Evolutionary conservation across 2,329 filamentous ascomycete species (phyloP).

Genomic region (Colletotrichum caudatum): DNA sequence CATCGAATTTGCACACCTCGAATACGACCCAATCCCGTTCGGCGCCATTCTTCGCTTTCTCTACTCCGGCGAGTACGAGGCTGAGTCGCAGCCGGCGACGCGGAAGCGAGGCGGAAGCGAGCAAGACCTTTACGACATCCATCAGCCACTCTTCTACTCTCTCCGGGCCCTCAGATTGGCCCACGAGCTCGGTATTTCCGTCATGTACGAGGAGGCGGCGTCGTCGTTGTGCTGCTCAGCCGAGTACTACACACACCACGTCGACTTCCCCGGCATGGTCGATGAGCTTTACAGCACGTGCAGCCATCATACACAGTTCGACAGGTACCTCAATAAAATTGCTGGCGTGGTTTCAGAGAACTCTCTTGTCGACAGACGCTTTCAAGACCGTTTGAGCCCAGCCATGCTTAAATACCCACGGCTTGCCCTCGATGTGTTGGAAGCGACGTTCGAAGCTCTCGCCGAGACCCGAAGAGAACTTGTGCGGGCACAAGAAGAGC

Average conservation of each 20-base stretch:
- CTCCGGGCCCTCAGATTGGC: slow-evolving; percentile 11
- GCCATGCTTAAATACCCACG: slow-evolving; percentile 1
- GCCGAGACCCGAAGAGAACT: neutral
- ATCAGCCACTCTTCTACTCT: slow-evolving; percentile 17
- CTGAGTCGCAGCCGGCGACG: neutral
- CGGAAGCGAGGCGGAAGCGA: neutral
- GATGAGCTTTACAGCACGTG: slow-evolving; percentile 14
- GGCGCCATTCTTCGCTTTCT: slow-evolving; percentile 12
- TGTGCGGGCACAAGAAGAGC: neutral
- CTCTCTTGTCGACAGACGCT: neutral
- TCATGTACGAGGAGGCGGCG: slow-evolving; percentile 10
- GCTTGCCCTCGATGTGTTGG: slow-evolving; percentile 6
- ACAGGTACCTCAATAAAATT: neutral
- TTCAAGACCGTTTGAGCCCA: neutral
- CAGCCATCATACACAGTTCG: neutral
- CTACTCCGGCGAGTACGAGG: slow-evolving; percentile 23
- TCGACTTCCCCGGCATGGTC: slow-evolving; percentile 25
- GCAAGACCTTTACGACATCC: neutral
- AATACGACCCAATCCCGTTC: neutral
- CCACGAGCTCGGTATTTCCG: neutral
- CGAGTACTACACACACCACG: neutral
- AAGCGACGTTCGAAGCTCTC: slow-evolving; percentile 18
- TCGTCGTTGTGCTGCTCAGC: slow-evolving; percentile 1
- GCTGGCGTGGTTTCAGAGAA: neutral
- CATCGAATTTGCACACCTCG: slow-evolving; percentile 2